Evolutionary conservation across 768 basidiomycete species (phyloP).

Genomic region (Gymnopilus dilepis): DNA sequence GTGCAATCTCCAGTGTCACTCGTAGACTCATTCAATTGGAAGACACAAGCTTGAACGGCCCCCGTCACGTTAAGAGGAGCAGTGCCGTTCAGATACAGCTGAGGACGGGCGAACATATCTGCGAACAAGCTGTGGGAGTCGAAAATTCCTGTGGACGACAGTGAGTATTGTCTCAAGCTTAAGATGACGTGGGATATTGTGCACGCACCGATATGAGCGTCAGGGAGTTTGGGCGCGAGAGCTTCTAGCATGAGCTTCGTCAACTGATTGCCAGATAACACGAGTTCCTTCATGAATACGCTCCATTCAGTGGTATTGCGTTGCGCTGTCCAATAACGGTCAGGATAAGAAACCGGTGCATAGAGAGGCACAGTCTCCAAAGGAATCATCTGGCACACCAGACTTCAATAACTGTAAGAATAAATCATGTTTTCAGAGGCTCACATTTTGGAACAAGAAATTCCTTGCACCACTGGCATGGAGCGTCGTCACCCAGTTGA

Average conservation of each 20-base stretch:
- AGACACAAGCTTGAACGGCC: constrained; percentile 53
- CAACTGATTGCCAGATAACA: constrained; percentile 55
- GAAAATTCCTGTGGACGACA: constrained; percentile 50
- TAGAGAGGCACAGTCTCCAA: constrained; percentile 56
- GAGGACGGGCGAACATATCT: constrained; percentile 60
- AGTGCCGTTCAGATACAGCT: constrained; percentile 64
- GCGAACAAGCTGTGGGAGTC: constrained; percentile 65
- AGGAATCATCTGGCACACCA: constrained; percentile 56
- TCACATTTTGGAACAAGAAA: constrained; percentile 71
- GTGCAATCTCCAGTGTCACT: constrained; percentile 37
- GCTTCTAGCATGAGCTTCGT: constrained; percentile 55
- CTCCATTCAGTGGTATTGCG: constrained; percentile 65
- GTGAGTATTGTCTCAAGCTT: neutral
- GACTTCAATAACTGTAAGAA: neutral
- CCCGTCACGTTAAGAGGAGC: constrained; percentile 65
- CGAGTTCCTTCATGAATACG: constrained; percentile 58
- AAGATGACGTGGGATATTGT: neutral
- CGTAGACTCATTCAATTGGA: constrained; percentile 36
- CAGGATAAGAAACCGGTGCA: constrained; percentile 50
- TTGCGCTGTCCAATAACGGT: constrained; percentile 52
- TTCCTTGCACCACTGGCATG: constrained; percentile 67
- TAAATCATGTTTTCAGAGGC: neutral
- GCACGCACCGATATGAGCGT: constrained; percentile 62
- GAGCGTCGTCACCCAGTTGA: constrained; percentile 62
- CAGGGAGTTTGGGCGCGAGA: constrained; percentile 51